These are phyloP conservation scores for Colletotrichum lindemuthianum DNA, from an alignment of 2,329 filamentous ascomycete species.

Conservation along the genomic window DNA sequence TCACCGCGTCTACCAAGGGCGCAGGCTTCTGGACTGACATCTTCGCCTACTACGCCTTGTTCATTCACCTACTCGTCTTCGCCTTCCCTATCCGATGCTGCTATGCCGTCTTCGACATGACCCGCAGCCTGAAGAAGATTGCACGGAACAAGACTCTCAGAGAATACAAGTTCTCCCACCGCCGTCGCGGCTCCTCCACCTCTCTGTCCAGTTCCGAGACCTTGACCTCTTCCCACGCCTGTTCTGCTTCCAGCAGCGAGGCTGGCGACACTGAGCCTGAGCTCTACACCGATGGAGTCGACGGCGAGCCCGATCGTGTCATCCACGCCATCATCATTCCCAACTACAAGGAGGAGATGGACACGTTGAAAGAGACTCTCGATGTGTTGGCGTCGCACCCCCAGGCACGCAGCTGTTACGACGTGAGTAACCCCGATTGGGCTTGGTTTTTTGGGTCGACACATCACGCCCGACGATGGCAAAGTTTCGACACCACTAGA, in stretches of 20 bases:
- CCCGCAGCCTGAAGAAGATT: slow-evolving; percentile 58
- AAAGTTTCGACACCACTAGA: slow-evolving; percentile 16
- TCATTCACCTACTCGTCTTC: slow-evolving; percentile 72
- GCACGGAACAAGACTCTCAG: slow-evolving; percentile 56
- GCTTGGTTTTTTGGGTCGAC: background rate
- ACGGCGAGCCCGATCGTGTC: slow-evolving; percentile 56
- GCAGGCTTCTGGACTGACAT: slow-evolving; percentile 61
- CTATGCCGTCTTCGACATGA: slow-evolving; percentile 69
- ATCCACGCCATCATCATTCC: slow-evolving; percentile 76
- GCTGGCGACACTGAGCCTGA: slow-evolving; percentile 61
- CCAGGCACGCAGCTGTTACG: slow-evolving; percentile 71
- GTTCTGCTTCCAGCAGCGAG: slow-evolving; percentile 60
- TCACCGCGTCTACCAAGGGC: slow-evolving; percentile 48
- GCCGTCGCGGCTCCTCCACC: slow-evolving; percentile 62
- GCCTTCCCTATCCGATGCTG: slow-evolving; percentile 71
- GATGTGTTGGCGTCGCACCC: slow-evolving; percentile 75
- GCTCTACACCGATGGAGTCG: slow-evolving; percentile 53
- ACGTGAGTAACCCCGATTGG: slow-evolving; percentile 62
- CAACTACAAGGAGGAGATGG: slow-evolving; percentile 79
- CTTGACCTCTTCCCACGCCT: slow-evolving; percentile 57
- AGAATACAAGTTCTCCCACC: slow-evolving; percentile 57
- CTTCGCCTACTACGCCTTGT: slow-evolving; percentile 72
- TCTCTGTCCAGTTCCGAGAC: slow-evolving; percentile 68
- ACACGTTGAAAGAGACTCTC: slow-evolving; percentile 74
- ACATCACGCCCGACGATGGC: slow-evolving; percentile 1